Conservation (phyloP, 192 early-diverging fungal genomes). For the Backusella tuberculispora region DNA sequence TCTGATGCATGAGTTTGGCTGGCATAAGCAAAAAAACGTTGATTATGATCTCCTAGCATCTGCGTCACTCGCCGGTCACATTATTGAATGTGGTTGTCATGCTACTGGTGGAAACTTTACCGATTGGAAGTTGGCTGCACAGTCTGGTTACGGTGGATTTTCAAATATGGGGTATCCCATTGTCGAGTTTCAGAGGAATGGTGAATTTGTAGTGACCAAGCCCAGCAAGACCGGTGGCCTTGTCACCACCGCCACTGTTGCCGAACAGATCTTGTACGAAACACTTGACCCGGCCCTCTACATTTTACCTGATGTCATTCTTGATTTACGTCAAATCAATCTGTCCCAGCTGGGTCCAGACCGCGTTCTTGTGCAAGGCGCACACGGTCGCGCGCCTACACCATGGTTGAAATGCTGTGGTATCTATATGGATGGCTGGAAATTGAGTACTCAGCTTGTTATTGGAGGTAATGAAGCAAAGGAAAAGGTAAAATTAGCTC, state of each 20-base stretch:
- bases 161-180: conserved; percentile 73
- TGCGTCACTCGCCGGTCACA: conserved; percentile 67
- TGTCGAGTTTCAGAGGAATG: conserved; percentile 56
- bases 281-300: conserved; percentile 66
- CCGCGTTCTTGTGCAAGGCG: conserved; percentile 62
- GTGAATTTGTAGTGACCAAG: conserved; percentile 65
- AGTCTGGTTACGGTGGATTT: conserved; percentile 58
- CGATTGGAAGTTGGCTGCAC: conserved; percentile 61
- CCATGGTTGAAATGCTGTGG: conserved; percentile 63
- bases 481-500: conserved; percentile 13
- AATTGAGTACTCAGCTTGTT: conserved; percentile 57
- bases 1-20: conserved; percentile 63
- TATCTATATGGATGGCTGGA: conserved; percentile 62
- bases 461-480: conserved; percentile 64
- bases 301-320: conserved; percentile 65
- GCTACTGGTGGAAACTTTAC: conserved; percentile 74
- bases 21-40: conserved; percentile 40
- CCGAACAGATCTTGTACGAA: conserved; percentile 70
- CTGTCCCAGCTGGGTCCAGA: conserved; percentile 55
- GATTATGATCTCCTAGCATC: conserved; percentile 63
- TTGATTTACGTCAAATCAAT: conserved; percentile 63
- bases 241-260: conserved; percentile 58
- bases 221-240: conserved; percentile 65
- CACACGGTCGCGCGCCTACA: conserved; percentile 61
- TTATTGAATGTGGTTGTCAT: conserved; percentile 73